These are phyloP conservation scores for Solanum hybrid DNA, from an alignment of 305 asterid genomes.

Conservation along the genomic window DNA sequence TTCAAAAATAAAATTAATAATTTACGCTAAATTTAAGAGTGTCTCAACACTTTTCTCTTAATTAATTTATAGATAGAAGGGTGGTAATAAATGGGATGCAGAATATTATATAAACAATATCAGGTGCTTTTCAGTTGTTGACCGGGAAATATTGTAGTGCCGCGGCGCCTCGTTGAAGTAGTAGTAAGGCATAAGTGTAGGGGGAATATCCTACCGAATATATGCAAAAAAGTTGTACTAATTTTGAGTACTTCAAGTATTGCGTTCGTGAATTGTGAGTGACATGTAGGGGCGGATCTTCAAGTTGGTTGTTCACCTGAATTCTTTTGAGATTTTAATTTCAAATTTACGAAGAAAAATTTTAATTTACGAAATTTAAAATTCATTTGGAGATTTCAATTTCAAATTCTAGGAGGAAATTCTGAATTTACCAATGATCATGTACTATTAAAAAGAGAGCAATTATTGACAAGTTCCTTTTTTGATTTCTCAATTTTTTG, in stretches of 20 bases:
- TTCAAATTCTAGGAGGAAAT: background rate
- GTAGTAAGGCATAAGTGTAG: background rate
- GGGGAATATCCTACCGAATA: background rate
- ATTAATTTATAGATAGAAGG: background rate
- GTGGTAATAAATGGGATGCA: background rate
- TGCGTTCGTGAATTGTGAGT: background rate
- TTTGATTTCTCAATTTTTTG: background rate
- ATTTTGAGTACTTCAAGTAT: background rate
- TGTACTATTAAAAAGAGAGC: background rate
- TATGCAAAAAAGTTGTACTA: background rate
- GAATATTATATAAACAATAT: background rate
- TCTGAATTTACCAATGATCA: background rate
- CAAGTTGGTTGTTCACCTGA: no score
- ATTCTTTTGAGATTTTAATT: background rate
- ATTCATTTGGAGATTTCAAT: background rate
- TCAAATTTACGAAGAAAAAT: accelerated
- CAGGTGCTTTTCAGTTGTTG: background rate
- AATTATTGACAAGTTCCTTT: background rate
- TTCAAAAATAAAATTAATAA: no score
- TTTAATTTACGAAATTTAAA: no score
- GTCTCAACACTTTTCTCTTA: background rate
- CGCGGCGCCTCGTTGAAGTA: background rate
- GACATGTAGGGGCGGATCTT: background rate
- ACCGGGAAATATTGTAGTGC: background rate
- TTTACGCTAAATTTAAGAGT: background rate